Evolutionary conservation across 306 rosid species (phyloP).

Genomic region (Boehmeria nivea): DNA sequence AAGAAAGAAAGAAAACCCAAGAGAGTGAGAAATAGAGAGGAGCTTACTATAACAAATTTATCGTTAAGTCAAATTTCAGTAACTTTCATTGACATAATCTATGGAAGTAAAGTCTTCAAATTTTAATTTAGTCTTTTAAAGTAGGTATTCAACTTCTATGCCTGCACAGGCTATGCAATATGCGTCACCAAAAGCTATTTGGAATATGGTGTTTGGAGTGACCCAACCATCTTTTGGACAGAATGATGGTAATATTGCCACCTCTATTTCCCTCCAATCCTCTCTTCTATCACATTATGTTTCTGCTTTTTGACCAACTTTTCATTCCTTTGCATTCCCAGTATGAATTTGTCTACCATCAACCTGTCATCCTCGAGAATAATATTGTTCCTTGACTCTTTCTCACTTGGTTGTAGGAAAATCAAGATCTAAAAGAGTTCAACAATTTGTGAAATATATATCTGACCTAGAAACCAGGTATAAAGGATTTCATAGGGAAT

Average conservation of each 20-base stretch:
- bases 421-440: slow-evolving; percentile 53
- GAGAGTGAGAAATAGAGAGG: no score
- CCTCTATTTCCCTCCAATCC: slow-evolving; percentile 12
- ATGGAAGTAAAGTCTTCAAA: background rate
- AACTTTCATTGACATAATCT: no score
- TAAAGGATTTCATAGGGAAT: slow-evolving; percentile 18
- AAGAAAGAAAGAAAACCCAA: no score
- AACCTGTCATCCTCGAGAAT: background rate
- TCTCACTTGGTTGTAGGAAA: slow-evolving; percentile 41
- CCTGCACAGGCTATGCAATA: slow-evolving; percentile 81
- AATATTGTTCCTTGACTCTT: slow-evolving; percentile 21
- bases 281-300: slow-evolving; percentile 11
- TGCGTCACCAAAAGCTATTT: slow-evolving; percentile 85
- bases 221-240: slow-evolving; percentile 58
- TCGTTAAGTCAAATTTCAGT: background rate
- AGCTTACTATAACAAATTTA: slow-evolving; percentile 3
- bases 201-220: slow-evolving; percentile 75
- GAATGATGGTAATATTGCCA: slow-evolving; percentile 45
- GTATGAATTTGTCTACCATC: slow-evolving; percentile 6
- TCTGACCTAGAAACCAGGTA: slow-evolving; percentile 84
- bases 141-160: slow-evolving; percentile 5
- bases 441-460: slow-evolving; percentile 74
- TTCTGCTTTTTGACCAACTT: slow-evolving; percentile 3
- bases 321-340: slow-evolving; percentile 3
- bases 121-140: background rate